These are phyloP conservation scores for Ophiostoma novo-ulmi DNA, from an alignment of 2,329 filamentous ascomycete genomes.

Conservation along the genomic window DNA sequence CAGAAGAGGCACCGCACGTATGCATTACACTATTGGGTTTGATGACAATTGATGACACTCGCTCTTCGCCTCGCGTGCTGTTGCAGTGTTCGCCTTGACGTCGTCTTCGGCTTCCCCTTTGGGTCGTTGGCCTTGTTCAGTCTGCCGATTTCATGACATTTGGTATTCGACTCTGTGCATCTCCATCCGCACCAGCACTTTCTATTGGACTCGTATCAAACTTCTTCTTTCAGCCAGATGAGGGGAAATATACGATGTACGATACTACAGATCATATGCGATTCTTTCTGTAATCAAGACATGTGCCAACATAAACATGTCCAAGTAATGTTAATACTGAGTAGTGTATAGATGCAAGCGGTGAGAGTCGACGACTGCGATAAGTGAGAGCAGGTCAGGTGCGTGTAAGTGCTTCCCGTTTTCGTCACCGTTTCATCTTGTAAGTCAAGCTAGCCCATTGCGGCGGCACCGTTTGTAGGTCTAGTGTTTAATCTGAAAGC, in stretches of 20 bases:
- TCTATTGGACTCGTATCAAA: neutral
- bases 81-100: neutral
- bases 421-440: neutral
- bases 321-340: neutral
- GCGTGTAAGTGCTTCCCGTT: conserved; percentile 2
- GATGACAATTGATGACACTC: neutral
- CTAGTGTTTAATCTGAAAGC: neutral
- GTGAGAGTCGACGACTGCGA: neutral
- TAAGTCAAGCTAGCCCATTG: neutral
- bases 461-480: neutral
- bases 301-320: neutral
- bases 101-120: conserved; percentile 12
- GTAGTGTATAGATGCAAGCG: neutral
- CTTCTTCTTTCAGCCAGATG: conserved; percentile 5
- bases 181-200: neutral
- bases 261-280: neutral
- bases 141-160: no score
- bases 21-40: neutral
- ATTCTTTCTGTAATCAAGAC: neutral
- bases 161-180: no score
- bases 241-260: neutral
- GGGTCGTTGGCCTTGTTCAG: neutral
- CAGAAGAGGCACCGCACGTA: no score
- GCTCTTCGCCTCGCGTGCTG: neutral
- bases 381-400: neutral